Base-by-base conservation (phyloP, 768 basidiomycete species). In the Gloeostereum incarnatum region DNA sequence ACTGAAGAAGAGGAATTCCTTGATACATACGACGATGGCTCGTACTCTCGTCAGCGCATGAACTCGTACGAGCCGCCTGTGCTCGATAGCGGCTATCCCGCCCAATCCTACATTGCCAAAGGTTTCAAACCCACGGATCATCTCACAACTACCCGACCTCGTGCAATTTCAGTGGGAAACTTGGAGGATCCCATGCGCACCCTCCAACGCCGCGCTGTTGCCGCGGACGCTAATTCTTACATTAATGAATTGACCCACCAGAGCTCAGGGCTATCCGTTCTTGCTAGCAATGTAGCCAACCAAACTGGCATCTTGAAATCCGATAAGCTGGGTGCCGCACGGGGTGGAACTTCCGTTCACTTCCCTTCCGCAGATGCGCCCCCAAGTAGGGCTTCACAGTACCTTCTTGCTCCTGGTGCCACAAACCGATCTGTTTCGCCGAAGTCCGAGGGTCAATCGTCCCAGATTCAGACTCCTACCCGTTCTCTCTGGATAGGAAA, bases 401-500 rank as follows among this genome's bases (percentile, higher is more conserved):
- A 87, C 52, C 66, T 89, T 22, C 63, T 74, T 43, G 78, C 85
- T 7, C 81, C 82, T 19, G 68, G 68, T 32, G 68, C 71, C 19
- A 75, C 79, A 51, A 83, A 75, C 51, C 77, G 85, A 35, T 78
- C 85, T n/a, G 63, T 83, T 39, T 90, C 88, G 9, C 88, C 88
- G 17, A 91, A 89, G 58, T 70, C 80, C 26, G 85, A 89, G 59
- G 69, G 61, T 23, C 68, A 73, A 30, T 67, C 74, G 24, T 75
- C 78, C 9, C 86, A 91, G 52, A 75, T 81, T 38, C 93, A 97
- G 61, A 83, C 89, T 27, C 94, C 96, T 24, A 94, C 94, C 8
- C 81, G 96, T 36, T 93, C 90, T 23, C 67, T 99, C 20, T 99
- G 96, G 94, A 96, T 99, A 54, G 96, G 96, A 35, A 98, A 98